These are phyloP conservation scores for Lichina pygmaea DNA, from an alignment of 495 filamentous ascomycete species.

Conservation along the genomic window DNA sequence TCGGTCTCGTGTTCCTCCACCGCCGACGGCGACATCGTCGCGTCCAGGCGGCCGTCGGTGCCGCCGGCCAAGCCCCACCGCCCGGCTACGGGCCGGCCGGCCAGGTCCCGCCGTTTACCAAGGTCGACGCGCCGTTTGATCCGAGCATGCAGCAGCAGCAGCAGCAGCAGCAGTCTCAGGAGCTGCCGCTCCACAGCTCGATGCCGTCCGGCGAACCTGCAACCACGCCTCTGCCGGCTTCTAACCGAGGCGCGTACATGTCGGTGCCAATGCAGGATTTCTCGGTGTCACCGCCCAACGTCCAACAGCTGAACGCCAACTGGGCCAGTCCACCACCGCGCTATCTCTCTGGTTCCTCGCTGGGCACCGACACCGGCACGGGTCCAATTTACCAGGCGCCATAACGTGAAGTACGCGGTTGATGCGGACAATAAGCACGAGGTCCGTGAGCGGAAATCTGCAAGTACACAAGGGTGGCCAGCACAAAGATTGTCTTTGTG, in stretches of 20 bases:
- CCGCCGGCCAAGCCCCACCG: neutral
- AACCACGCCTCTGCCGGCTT: neutral
- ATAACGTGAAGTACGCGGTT: neutral
- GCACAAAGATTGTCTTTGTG: too few relatives aligned
- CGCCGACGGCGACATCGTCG: neutral
- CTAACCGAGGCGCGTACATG: neutral
- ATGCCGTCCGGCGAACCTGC: neutral
- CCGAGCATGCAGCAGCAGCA: neutral
- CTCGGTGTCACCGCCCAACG: neutral
- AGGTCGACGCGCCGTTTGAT: too few relatives aligned
- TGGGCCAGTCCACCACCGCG: neutral
- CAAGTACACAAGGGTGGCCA: too few relatives aligned
- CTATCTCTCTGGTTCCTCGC: neutral
- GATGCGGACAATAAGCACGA: neutral
- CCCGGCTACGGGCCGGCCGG: neutral
- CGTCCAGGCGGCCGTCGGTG: neutral
- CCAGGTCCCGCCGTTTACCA: neutral
- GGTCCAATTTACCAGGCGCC: neutral
- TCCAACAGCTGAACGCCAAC: neutral
- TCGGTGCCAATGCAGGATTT: neutral
- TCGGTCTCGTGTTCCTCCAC: neutral
- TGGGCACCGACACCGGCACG: neutral
- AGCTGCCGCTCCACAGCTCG: neutral
- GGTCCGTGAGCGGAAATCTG: too few relatives aligned
- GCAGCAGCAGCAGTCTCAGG: neutral